phyloP scores from a whole-genome alignment of 768 basidiomycete genomes.

The Cubamyces sp. region DNA sequence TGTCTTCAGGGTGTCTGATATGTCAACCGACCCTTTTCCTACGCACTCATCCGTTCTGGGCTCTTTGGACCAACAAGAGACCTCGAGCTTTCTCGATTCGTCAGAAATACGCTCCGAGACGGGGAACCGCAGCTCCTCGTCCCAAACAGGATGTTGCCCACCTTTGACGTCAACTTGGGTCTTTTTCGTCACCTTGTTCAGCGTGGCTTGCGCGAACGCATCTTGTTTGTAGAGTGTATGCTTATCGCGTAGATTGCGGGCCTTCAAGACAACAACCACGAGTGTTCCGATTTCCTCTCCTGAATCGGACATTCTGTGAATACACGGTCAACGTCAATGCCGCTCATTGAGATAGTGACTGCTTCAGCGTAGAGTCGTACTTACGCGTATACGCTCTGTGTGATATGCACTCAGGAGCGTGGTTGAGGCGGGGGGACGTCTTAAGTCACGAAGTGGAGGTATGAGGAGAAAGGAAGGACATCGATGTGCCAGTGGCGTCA shows the following conservation, averaged over 20 bases:
- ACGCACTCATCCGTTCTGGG: constrained; percentile 71
- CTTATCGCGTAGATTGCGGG: constrained; percentile 78
- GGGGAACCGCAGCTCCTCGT: constrained; percentile 79
- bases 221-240: constrained; percentile 92
- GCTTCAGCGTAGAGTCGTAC: background rate
- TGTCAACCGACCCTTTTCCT: constrained; percentile 76
- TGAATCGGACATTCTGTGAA: constrained; percentile 15
- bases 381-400: background rate
- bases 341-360: background rate
- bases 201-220: constrained; percentile 70
- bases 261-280: constrained; percentile 84
- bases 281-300: constrained; percentile 67
- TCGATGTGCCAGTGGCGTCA: background rate
- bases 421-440: background rate
- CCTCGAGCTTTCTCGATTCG: constrained; percentile 64
- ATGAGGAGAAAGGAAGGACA: background rate
- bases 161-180: constrained; percentile 81
- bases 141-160: constrained; percentile 94
- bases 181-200: constrained; percentile 64
- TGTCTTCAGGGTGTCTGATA: constrained; percentile 75
- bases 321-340: background rate
- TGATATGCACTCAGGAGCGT: background rate
- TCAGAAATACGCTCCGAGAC: constrained; percentile 60
- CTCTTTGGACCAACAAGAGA: constrained; percentile 85
- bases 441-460: background rate